These are phyloP conservation scores for Adansonia gregorii DNA, from an alignment of 441 rosid species.

Conservation along the genomic window DNA sequence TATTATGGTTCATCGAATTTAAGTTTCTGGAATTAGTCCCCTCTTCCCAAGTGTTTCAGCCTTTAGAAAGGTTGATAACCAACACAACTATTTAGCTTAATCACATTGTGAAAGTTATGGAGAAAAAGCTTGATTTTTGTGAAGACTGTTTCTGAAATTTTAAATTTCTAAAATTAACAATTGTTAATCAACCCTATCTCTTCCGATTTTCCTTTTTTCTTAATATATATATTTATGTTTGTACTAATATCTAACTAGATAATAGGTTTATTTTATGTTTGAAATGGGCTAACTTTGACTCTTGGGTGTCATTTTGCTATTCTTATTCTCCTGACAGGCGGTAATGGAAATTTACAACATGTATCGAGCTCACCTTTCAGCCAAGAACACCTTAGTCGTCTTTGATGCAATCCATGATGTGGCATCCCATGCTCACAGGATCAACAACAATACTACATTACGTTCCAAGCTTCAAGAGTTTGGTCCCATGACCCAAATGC, in stretches of 20 bases:
- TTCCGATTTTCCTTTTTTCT: not conserved
- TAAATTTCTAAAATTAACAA: constrained; percentile 1
- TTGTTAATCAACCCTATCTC: not conserved
- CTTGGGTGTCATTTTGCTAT: constrained; percentile 6
- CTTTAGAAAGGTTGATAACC: not conserved
- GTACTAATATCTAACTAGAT: not conserved
- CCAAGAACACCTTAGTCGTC: constrained; percentile 73
- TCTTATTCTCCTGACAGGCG: constrained; percentile 56
- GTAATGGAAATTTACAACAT: constrained; percentile 96
- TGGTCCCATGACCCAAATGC: constrained; percentile 96
- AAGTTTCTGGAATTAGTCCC: not conserved
- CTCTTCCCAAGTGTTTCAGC: not conserved
- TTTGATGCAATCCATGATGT: constrained; percentile 79
- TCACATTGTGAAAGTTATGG: not conserved
- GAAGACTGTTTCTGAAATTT: not conserved
- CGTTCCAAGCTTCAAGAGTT: constrained; percentile 88
- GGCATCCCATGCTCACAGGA: constrained; percentile 84
- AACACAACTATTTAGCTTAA: constrained; percentile 8
- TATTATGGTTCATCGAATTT: not conserved
- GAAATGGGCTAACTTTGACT: not conserved
- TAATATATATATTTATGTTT: not conserved
- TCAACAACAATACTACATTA: constrained; percentile 63
- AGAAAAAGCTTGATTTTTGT: not conserved
- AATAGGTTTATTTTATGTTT: constrained; percentile 3
- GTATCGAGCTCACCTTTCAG: constrained; percentile 79